phyloP scores from a whole-genome alignment of 768 basidiomycete species.

The Lactifluus volemus region DNA sequence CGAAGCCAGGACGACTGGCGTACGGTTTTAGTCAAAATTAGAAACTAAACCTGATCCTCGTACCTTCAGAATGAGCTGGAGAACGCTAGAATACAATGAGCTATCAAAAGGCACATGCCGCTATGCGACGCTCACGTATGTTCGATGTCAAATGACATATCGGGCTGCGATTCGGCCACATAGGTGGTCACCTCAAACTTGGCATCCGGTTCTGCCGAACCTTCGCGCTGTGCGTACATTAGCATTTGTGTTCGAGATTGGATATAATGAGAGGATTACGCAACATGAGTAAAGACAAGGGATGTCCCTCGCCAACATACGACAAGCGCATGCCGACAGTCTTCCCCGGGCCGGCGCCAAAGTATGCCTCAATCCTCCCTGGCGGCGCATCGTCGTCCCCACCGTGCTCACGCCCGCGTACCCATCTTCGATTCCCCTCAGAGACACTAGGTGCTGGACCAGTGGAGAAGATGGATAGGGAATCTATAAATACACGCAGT shows the following conservation, averaged over 20 bases:
- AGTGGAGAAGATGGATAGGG: conserved; percentile 89
- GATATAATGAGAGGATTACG: conserved; percentile 23
- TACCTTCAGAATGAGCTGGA: conserved; percentile 36
- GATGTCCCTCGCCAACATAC: conserved; percentile 70
- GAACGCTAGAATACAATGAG: not conserved
- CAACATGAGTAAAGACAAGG: conserved; percentile 71
- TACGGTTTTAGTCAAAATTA: conserved; percentile 4
- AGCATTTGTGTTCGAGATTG: not conserved
- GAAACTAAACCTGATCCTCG: conserved; percentile 81
- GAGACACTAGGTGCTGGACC: conserved; percentile 30
- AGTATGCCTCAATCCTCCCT: conserved; percentile 50
- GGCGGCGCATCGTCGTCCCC: conserved; percentile 33
- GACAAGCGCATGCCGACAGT: conserved; percentile 80
- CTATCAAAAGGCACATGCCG: not conserved
- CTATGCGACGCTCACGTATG: conserved; percentile 38
- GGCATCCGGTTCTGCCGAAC: conserved; percentile 73
- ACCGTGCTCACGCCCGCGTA: conserved; percentile 36
- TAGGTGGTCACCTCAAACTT: conserved; percentile 83
- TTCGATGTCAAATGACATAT: conserved; percentile 68
- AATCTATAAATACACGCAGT: conserved; percentile 77
- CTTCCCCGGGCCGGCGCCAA: conserved; percentile 42
- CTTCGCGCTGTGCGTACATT: conserved; percentile 49
- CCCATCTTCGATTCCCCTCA: conserved; percentile 40
- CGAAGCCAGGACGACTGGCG: conserved; percentile 84
- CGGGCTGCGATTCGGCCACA: conserved; percentile 72